Percentiles rank a stretch among this genome's conserved stretches.
These are phyloP conservation scores for Tripidium arundinaceum DNA, from an alignment of 202 grass and related monocot genomes.

Conservation along the genomic window DNA sequence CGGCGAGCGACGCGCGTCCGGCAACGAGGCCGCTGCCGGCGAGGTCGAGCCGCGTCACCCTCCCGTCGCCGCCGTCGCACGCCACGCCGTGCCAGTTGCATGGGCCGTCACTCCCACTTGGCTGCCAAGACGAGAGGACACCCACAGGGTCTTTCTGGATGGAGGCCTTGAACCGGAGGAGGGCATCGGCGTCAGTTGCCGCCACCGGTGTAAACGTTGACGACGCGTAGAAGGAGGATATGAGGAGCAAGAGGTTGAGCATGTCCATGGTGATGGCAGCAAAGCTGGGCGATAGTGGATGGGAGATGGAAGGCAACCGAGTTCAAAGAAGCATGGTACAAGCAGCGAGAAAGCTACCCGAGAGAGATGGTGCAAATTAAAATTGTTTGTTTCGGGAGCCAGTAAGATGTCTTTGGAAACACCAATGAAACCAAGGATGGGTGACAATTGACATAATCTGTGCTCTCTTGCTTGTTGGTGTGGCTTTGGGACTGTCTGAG, in stretches of 20 bases:
- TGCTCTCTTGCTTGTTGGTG: no score
- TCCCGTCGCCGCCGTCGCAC: slow-evolving; percentile 41
- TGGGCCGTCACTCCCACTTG: neutral
- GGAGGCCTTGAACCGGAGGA: slow-evolving; percentile 66
- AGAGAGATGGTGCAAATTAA: neutral
- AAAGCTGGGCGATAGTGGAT: neutral
- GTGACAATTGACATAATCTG: no score
- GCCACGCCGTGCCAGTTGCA: slow-evolving; percentile 72
- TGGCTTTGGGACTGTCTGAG: no score
- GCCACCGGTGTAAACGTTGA: neutral
- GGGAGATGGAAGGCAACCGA: neutral
- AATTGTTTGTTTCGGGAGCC: neutral
- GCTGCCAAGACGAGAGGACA: slow-evolving; percentile 54
- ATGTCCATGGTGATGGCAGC: slow-evolving; percentile 42
- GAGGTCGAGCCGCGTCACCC: slow-evolving; percentile 59
- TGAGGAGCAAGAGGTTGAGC: slow-evolving; percentile 28
- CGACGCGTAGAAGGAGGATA: slow-evolving; percentile 4
- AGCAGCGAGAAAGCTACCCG: neutral
- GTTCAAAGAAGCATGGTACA: neutral
- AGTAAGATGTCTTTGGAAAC: neutral
- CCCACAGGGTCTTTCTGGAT: slow-evolving; percentile 41
- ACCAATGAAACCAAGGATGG: no score
- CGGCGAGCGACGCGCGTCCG: slow-evolving; percentile 28
- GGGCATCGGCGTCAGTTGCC: slow-evolving; percentile 39
- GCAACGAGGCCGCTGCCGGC: slow-evolving; percentile 42